Evolutionary conservation across 805 yeast genomes (phyloP), one percentile per base, ranked within the genome.

Genomic region (Barnettozyma vustinii): DNA sequence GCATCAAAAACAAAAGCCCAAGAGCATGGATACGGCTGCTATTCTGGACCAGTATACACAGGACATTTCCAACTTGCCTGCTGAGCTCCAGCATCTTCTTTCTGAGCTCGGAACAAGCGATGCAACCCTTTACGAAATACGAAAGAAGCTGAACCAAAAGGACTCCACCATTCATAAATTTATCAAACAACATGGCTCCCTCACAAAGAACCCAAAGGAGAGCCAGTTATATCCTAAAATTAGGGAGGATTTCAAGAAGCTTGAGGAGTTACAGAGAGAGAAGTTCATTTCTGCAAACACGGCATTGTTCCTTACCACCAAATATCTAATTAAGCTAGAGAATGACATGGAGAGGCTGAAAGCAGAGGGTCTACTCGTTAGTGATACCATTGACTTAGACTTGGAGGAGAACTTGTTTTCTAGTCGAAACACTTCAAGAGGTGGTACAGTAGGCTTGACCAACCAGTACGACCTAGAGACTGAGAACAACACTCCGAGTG

Each of bases 81-180:
- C 88, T 5, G 99, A 92, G 66, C 76, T 92, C 40, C 83, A 83
- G 47, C 88, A 86, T 59, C 69, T 89, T 35, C 69, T 92, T 43
- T 86, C 86, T 46, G 98, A 94, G 65, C 75, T 92, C 35, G 76
- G 83, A 45, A 76, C 73, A 36, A 79, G 83, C 51, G 98, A 92
- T 62, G 58, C 73, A 37, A 79, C 77, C 57, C 70, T 84, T 26
- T 77, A 79, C 58, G 95, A 87, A 48, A 73, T 78, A 8, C 74
- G 87, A 48, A 80, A 79, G 60, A 77, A 85, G 56, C 77, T 81
- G 53, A 81, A 77, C 56, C 82, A 80, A 50, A 76, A 84, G 55
- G 98, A 92, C 60, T 72, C 77, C n/a, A 87, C 83, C 53, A 69
- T 92, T 47, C 96, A 87, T 61, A 90, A 89, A 63, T 84, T 80